These are phyloP conservation scores for Diaporthe sp. DNA, from an alignment of 2,329 filamentous ascomycete species.

Conservation along the genomic window DNA sequence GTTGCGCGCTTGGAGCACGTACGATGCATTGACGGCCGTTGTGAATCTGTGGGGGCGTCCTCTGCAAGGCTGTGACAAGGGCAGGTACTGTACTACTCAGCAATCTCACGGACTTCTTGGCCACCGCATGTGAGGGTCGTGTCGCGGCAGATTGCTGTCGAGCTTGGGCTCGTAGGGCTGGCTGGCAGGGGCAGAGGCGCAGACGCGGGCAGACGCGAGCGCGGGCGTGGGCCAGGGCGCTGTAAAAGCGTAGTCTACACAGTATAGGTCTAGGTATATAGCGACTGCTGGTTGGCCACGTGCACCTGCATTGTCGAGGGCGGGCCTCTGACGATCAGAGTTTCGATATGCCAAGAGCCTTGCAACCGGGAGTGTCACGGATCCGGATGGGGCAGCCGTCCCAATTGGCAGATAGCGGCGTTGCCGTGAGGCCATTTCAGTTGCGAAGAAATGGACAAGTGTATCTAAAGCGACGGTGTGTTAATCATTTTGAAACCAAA, in stretches of 20 bases:
- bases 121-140: background rate
- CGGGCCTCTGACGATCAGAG: conserved; percentile 30
- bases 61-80: conserved; percentile 1
- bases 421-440: conserved; percentile 1
- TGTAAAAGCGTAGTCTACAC: background rate
- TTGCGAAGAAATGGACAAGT: background rate
- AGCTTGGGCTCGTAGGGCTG: conserved; percentile 24
- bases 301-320: conserved; percentile 18
- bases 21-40: conserved; percentile 21
- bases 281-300: conserved; percentile 12
- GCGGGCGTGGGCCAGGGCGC: conserved; percentile 2
- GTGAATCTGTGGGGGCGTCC: conserved; percentile 14
- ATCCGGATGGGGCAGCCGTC: conserved; percentile 28
- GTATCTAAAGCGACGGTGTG: background rate
- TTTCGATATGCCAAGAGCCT: conserved; percentile 39
- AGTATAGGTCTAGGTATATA: background rate
- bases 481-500: background rate
- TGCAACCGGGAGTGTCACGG: conserved; percentile 39
- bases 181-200: conserved; percentile 10
- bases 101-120: background rate
- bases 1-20: conserved; percentile 14
- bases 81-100: background rate
- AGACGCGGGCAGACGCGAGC: background rate
- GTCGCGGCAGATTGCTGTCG: conserved; percentile 7
- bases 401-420: conserved; percentile 13